Base-by-base conservation (phyloP, 805 yeast species). In the Candida sphagnicola region DNA sequence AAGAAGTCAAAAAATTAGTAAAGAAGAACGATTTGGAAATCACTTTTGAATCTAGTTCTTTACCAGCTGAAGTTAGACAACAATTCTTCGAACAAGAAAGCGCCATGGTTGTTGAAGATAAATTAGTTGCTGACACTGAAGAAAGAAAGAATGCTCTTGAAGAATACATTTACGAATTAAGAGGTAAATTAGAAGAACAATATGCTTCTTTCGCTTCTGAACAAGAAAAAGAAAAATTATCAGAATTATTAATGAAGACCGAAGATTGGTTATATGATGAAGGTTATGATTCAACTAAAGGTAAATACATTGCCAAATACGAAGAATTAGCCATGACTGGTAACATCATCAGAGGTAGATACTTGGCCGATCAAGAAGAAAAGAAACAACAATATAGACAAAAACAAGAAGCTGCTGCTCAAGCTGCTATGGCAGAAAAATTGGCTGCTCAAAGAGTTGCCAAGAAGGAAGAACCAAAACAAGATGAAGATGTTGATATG, bases 211-310 rank as follows among this genome's bases (percentile, higher is more conserved):
- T 90, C 62, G 96, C 97, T 42, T 76, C 85, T 50, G 95, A 84
- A 44, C 88, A 80, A 57, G 99, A 93, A 78, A 91, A 91, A 79
- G 72, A 70, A 48, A 85, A 77, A 59, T 75, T 93, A 57, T 64
- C 77, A 35, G 85, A 70, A 44, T 75, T 84, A 75, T 77, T 93
- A 61, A 62, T 75, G 58, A 83, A 81, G 65, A 80, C 98, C 50
- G 99, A 93, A 77, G 96, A 91, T 61, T 93, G 99, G 99, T 80
- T 93, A 58, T 93, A 93, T 69, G 95, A 85, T 46, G 99, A 89
- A 41, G 98, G 98, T 60, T 89, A 86, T 62, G 99, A 93, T 66
- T 79, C 97, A 47, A 77, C 90, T 58, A 90, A 93, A 80, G 99
- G 93, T 55, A 87, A 85, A 65, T 93, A 91, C 77, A 82, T 95